Percentiles rank a stretch among this genome's conserved stretches.
phyloP scores from a whole-genome alignment of 2,329 filamentous ascomycete species.

The Aspergillus pseudoglaucus region DNA sequence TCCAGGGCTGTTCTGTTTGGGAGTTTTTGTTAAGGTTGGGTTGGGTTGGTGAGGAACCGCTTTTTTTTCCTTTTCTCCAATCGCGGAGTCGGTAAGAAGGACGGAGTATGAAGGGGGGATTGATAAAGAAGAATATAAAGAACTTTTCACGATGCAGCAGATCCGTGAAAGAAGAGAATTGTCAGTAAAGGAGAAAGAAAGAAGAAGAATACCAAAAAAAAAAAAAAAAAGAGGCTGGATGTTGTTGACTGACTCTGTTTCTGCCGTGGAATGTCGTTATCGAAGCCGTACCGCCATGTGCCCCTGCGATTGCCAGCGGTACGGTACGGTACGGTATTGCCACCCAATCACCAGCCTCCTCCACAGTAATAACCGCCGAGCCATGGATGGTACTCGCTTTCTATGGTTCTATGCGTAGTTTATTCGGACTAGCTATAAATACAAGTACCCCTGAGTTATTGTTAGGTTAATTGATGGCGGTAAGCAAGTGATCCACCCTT shows the following conservation, averaged over 20 bases:
- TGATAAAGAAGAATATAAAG: too few relatives aligned
- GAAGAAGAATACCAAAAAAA: neutral
- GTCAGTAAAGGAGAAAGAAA: neutral
- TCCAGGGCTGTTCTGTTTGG: constrained; percentile 19
- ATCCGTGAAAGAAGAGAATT: neutral
- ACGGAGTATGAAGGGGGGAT: neutral
- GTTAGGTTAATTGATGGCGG: neutral
- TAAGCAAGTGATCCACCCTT: neutral
- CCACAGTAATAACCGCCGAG: neutral
- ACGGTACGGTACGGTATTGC: neutral
- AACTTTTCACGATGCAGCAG: neutral
- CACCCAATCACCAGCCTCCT: neutral
- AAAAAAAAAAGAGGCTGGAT: too few relatives aligned
- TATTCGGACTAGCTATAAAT: neutral
- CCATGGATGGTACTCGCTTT: neutral
- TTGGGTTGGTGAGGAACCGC: constrained; percentile 14
- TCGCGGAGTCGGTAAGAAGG: neutral
- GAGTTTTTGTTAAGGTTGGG: neutral
- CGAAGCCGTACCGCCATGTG: neutral
- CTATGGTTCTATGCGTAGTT: neutral
- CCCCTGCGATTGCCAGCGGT: neutral
- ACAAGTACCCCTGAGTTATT: neutral
- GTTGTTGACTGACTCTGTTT: too few relatives aligned
- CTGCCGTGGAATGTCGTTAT: too few relatives aligned
- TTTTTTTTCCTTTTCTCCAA: constrained; percentile 3